Percentiles rank a stretch among this genome's conserved stretches.
These are phyloP conservation scores for Eurotiales sp. DNA, from an alignment of 2,329 filamentous ascomycete genomes.

Conservation along the genomic window DNA sequence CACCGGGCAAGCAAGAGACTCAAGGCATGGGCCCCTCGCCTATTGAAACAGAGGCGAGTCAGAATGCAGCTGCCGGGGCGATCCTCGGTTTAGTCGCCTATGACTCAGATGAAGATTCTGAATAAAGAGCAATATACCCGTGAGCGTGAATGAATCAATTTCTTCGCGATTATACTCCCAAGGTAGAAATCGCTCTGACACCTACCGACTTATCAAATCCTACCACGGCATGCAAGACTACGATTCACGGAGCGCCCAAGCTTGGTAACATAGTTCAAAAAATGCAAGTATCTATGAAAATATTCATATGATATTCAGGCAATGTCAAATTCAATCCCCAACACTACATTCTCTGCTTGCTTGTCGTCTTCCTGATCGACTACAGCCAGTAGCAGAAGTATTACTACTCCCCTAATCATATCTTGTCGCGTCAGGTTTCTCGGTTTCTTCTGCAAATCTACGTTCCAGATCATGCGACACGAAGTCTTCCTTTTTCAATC, in stretches of 20 bases:
- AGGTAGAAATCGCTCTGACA: too few relatives aligned
- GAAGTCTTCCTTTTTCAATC: slow-evolving; percentile 53
- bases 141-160: not conserved
- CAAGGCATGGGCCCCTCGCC: not conserved
- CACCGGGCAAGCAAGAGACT: not conserved
- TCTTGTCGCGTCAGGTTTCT: slow-evolving; percentile 39
- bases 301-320: not conserved
- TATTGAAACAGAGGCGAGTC: not conserved
- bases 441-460: slow-evolving; percentile 54
- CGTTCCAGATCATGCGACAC: slow-evolving; percentile 57
- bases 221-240: too few relatives aligned
- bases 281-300: not conserved
- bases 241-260: not conserved
- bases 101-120: slow-evolving; percentile 38
- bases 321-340: not conserved
- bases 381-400: not conserved
- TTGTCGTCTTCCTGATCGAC: not conserved
- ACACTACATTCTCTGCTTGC: not conserved
- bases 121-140: slow-evolving; percentile 8
- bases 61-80: slow-evolving; percentile 22
- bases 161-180: not conserved
- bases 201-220: too few relatives aligned
- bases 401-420: slow-evolving; percentile 16
- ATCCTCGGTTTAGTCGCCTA: slow-evolving; percentile 36
- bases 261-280: not conserved